Evolutionary conservation across 345 rosid genomes (phyloP), one percentile per base, ranked within the genome.

Genomic region (Gynandropsis gynandra): DNA sequence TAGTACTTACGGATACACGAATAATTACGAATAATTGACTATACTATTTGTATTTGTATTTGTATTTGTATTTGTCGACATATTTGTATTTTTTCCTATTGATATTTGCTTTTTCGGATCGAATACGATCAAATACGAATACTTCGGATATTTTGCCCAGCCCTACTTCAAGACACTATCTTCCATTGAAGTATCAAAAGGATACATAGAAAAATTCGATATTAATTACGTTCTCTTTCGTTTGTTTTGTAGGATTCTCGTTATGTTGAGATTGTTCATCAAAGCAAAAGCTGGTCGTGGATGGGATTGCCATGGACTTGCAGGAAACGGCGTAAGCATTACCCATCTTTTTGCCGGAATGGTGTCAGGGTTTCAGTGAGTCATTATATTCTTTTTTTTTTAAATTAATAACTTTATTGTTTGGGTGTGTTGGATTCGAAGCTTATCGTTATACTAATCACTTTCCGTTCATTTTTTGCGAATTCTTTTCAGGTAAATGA

Each of bases 361-460:
- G 90, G 86, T 46, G 70, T 84, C 50, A 74, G 43, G 67, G 73
- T 88, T 34, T 76, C 90, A 8, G 96, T 88, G 70, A 75, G 96
- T 73, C 10, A 0, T 32, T 9, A 32, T 20, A 9, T 13, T 18
- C 9, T 38, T 47, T 21, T 27, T 13, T 0, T 35, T 44, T 24
- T 2, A 24, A 24, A 5, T 24, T 24, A 5, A n/a, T 21, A 31
- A 37, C 19, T 42, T 29, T 8, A 7, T 37, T 63, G 33, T 51
- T 50, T 0, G 34, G 43, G 6, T 42, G 10, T 21, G 2, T 16
- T 40, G 12, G 33, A 7, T 56, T 41, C 35, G 40, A 45, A 42
- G 4, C 41, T 66, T 20, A 16, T 43, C 15, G 10, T 31, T 45
- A 0, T 31, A 45, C 9, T 45, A 7, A 16, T 17, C 16, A 2